Evolutionary conservation across 495 filamentous ascomycete species (phyloP), one percentile per base, ranked within the genome.

Genomic region (Penicillium parvum): DNA sequence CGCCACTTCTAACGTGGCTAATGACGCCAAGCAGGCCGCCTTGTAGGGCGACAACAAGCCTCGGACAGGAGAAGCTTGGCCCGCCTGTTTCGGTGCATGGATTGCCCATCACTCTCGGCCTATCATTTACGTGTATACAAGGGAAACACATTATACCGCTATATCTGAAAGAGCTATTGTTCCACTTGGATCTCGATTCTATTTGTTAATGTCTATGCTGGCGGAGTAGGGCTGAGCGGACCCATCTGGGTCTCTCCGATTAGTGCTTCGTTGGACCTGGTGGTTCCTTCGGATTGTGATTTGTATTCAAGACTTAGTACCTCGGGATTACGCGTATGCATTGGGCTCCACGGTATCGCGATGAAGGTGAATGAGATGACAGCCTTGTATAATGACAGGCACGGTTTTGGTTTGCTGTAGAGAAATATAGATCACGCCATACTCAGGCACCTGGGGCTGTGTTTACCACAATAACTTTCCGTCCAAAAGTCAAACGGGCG

Each of bases 51-150:
- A 21, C 18, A 45, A 55, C 60, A 64, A 61, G 58, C 60, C 47
- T 64, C 48, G 10, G 47, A 53, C 51, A 53, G 40, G 47, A 46
- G 46, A 61, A 52, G 55, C 60, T 64, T 64, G 52, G 60, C 60
- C 57, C 57, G 52, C 44, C 15, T 39, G 29, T 33, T 8, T 21
- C 50, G 42, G 12, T 23, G 22, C 10, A 16, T 28, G 27, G 9
- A 33, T 29, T 30, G 26, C 29, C 29, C 32, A 40, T 32, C 10
- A 23, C 26, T 7, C 26, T 23, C 25, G 12, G 20, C 25, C 29
- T 32, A 25, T 29, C 37, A 22, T 23, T 37, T 46, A 23, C 40
- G 40, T 44, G 40, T 49, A 36, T 36, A 17, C 44, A 35, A 28
- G 33, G 4, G 11, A 32, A 10, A 23, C 36, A 36, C 7, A 18